Evolutionary conservation across 768 basidiomycete genomes (phyloP).

Genomic region (Fomitopsis serialis): DNA sequence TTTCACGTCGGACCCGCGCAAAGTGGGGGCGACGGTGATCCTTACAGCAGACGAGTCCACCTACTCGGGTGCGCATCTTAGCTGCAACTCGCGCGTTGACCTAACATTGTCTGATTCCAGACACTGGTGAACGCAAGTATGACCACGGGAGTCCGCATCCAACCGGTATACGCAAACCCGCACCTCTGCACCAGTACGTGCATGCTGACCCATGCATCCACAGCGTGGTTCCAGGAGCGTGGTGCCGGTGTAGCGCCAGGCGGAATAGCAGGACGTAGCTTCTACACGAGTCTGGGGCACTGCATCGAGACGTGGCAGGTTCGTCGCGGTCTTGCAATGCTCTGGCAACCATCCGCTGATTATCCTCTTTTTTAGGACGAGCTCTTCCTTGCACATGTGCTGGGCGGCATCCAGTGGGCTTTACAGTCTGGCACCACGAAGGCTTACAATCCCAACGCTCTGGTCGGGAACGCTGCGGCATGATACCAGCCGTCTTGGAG

Average conservation of each 20-base stretch:
- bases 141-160: constrained; percentile 76
- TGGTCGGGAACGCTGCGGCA: constrained; percentile 45
- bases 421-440: constrained; percentile 66
- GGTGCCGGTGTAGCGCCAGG: constrained; percentile 57
- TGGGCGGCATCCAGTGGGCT: constrained; percentile 72
- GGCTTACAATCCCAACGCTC: constrained; percentile 53
- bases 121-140: constrained; percentile 43
- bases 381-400: constrained; percentile 65
- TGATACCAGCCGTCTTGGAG: too few species aligned
- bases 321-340: constrained; percentile 18
- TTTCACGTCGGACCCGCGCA: constrained; percentile 42
- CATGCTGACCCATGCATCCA: too few species aligned
- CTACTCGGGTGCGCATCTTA: constrained; percentile 29
- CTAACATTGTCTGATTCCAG: constrained; percentile 26
- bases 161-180: constrained; percentile 42
- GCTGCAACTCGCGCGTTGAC: constrained; percentile 1
- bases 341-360: not conserved
- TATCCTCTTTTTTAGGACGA: constrained; percentile 42
- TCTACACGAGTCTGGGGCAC: constrained; percentile 82
- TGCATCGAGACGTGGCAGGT: constrained; percentile 75
- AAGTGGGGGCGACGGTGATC: constrained; percentile 37
- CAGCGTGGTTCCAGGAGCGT: constrained; percentile 82
- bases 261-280: constrained; percentile 62
- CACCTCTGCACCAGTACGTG: not conserved
- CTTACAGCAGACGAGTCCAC: constrained; percentile 41